Percentiles rank a stretch among this genome's conserved stretches.
phyloP scores from a whole-genome alignment of 495 filamentous ascomycete genomes.

The Pyrenopolyporus hunteri region DNA sequence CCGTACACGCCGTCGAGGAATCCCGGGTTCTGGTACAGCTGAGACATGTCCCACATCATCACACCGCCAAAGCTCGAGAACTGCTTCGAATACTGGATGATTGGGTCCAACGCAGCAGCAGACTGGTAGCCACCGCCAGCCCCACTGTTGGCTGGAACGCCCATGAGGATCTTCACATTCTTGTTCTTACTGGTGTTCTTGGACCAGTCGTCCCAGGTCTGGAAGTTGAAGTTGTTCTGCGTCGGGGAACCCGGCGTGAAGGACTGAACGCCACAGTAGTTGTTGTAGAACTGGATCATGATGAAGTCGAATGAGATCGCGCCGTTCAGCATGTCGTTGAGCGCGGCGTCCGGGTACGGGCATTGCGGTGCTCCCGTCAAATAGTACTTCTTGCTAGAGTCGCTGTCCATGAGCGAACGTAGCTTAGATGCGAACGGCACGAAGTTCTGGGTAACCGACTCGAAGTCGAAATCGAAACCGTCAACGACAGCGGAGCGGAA shows the following conservation, averaged over 20 bases:
- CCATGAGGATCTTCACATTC: constrained; percentile 68
- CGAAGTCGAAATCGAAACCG: constrained; percentile 76
- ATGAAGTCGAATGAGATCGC: constrained; percentile 66
- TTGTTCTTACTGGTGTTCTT: constrained; percentile 64
- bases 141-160: constrained; percentile 66
- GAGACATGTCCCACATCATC: constrained; percentile 75
- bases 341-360: constrained; percentile 65
- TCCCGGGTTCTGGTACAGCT: constrained; percentile 64
- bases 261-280: constrained; percentile 66
- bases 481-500: constrained; percentile 70
- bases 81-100: constrained; percentile 58
- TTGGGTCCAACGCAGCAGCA: constrained; percentile 49
- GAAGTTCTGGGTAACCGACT: constrained; percentile 56
- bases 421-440: constrained; percentile 62
- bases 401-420: constrained; percentile 59
- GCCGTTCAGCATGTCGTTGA: constrained; percentile 61
- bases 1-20: constrained; percentile 56
- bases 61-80: constrained; percentile 70
- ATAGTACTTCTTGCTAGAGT: constrained; percentile 58
- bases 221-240: constrained; percentile 70
- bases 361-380: constrained; percentile 73
- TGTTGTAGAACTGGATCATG: constrained; percentile 73
- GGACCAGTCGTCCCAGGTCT: constrained; percentile 75
- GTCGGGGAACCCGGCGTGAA: constrained; percentile 53
- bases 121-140: constrained; percentile 65